These are phyloP conservation scores for Rhazya stricta DNA, from an alignment of 257 asterid species.

Conservation along the genomic window DNA sequence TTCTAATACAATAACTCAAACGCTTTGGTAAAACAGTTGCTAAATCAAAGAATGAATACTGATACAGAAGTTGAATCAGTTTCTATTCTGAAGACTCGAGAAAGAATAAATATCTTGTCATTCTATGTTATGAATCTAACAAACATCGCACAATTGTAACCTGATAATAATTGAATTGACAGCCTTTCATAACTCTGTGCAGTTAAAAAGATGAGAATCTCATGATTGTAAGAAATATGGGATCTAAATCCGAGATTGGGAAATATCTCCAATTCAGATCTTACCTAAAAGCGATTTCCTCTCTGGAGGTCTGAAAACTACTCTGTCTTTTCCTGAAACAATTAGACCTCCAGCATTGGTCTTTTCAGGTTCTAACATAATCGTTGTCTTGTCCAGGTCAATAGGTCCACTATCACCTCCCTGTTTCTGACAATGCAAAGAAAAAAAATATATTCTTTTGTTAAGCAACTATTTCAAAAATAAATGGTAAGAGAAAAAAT, in stretches of 20 bases:
- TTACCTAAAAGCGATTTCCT: slow-evolving; percentile 73
- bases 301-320: slow-evolving; percentile 56
- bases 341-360: slow-evolving; percentile 54
- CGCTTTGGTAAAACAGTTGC: too few species aligned
- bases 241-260: too few species aligned
- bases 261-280: background rate
- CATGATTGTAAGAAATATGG: background rate
- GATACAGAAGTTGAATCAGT: too few species aligned
- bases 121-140: background rate
- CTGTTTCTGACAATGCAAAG: slow-evolving; percentile 21
- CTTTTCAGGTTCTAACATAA: slow-evolving; percentile 60
- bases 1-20: background rate
- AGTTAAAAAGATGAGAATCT: background rate
- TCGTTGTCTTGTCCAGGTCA: slow-evolving; percentile 45
- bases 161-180: background rate
- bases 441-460: background rate
- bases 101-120: background rate
- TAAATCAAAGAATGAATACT: too few species aligned
- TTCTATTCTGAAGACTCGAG: background rate
- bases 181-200: background rate
- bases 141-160: background rate
- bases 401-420: slow-evolving; percentile 25
- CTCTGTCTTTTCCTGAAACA: slow-evolving; percentile 59
- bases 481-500: background rate
- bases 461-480: background rate